Conservation (phyloP, 2,329 filamentous ascomycete genomes). For the Lasiodiplodia citricola region DNA sequence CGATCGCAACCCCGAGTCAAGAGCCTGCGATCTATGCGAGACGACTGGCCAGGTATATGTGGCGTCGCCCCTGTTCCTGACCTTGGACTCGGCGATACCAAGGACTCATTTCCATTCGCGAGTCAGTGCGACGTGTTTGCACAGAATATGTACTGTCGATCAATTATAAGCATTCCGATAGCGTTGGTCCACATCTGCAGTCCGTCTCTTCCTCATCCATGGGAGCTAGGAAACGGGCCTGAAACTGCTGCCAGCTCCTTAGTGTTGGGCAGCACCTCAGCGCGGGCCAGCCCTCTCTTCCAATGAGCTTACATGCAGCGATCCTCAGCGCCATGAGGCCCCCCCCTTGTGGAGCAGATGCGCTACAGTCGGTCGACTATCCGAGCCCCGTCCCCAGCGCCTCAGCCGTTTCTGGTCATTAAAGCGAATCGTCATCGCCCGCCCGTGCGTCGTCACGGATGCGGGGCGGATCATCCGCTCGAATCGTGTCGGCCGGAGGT, state of each 20-base stretch:
- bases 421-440: background rate
- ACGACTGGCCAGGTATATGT: background rate
- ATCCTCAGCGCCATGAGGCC: background rate
- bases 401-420: conserved; percentile 6
- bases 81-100: background rate
- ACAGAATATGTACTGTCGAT: conserved; percentile 4
- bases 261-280: conserved; percentile 3
- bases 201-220: background rate
- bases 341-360: background rate
- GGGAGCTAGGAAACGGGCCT: background rate
- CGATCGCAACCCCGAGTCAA: background rate
- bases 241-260: background rate
- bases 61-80: background rate
- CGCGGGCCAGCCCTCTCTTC: background rate
- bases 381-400: background rate
- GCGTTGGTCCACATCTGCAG: background rate
- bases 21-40: background rate
- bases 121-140: conserved; percentile 1
- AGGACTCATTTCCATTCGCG: background rate
- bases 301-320: background rate
- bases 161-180: conserved; percentile 10
- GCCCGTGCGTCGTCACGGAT: background rate
- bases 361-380: conserved; percentile 10
- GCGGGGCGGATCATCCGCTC: background rate
- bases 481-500: background rate